Evolutionary conservation across 176 grass and related monocot species (phyloP).

Genomic region (Sorghum bicolor): Sorghum_bicolor_NCBIv3 NC_012876.2:60642501-60643000

Average conservation of each 20-base stretch:
- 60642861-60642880: not conserved
- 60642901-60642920: not conserved
- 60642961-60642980: not conserved
- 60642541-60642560: conserved; percentile 47
- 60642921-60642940: not conserved
- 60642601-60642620: not conserved
- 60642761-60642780: not conserved
- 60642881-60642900: not conserved
- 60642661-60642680: not conserved
- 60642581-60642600: conserved; percentile 14
- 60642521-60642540: conserved; percentile 44
- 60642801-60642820: not conserved
- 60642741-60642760: not conserved
- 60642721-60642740: not conserved
- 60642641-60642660: not conserved
- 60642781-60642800: not conserved
- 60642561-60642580: conserved; percentile 60
- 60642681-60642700: not conserved
- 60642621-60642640: not conserved
- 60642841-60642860: not conserved
- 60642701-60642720: not conserved
- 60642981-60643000: not conserved
- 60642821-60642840: not conserved
- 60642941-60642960: not conserved
- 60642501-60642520: conserved; percentile 48